Conservation (phyloP, 768 basidiomycete genomes). For the Roridomyces roridus region DNA sequence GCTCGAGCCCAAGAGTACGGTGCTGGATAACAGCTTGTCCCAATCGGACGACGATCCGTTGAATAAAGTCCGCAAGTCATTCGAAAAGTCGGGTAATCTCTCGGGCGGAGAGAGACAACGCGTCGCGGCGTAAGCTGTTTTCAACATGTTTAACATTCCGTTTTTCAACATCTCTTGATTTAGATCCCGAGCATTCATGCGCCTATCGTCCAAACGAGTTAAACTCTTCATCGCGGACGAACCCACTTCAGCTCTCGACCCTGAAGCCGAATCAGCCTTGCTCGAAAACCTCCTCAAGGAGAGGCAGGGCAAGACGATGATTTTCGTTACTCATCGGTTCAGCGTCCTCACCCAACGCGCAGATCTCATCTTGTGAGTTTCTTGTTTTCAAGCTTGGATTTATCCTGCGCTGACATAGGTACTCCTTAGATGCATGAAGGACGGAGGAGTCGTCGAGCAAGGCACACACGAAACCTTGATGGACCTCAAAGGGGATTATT, state of each 20-base stretch:
- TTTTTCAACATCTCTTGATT: not conserved
- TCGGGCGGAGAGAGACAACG: conserved; percentile 36
- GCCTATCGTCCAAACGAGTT: conserved; percentile 31
- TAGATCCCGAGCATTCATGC: conserved; percentile 41
- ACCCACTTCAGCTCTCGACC: conserved; percentile 54
- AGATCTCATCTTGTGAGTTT: conserved; percentile 41
- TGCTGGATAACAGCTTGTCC: conserved; percentile 1
- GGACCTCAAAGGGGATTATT: conserved; percentile 36
- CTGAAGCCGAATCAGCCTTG: conserved; percentile 47
- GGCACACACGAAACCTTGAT: conserved; percentile 43
- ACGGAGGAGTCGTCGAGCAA: conserved; percentile 38
- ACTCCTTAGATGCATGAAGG: conserved; percentile 40
- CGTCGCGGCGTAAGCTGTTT: conserved; percentile 31
- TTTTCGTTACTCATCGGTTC: conserved; percentile 46
- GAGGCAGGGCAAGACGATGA: conserved; percentile 44
- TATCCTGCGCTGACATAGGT: not conserved
- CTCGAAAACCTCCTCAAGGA: conserved; percentile 37
- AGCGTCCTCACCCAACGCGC: conserved; percentile 44
- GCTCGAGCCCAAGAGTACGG: conserved; percentile 18
- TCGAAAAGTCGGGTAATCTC: conserved; percentile 25
- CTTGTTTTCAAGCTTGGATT: not conserved
- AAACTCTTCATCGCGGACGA: conserved; percentile 53
- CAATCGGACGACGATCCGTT: conserved; percentile 23
- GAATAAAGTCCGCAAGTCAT: conserved; percentile 15
- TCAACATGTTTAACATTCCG: not conserved